phyloP scores from a whole-genome alignment of 2,329 filamentous ascomycete species.

The Pseudonectria foliicola region DNA sequence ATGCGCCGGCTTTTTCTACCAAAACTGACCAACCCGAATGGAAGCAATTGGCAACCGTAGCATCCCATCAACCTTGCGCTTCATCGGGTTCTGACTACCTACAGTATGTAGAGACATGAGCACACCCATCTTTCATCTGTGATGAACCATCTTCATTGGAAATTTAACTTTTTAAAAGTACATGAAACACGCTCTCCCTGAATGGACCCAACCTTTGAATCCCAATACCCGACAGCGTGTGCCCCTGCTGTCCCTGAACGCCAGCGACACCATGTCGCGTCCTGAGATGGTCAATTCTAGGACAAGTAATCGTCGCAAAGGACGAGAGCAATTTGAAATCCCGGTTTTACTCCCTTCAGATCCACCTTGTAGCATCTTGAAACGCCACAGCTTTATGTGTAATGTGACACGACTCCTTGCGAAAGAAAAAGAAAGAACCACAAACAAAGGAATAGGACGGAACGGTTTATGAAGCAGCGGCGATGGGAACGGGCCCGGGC shows the following conservation, averaged over 20 bases:
- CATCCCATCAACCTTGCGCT: too few species aligned
- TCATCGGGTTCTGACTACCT: too few species aligned
- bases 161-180: too few species aligned
- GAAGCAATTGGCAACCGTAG: too few species aligned
- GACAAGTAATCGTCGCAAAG: too few species aligned
- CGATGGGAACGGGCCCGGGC: slow-evolving; percentile 41
- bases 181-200: slow-evolving; percentile 1
- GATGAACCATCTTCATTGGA: too few species aligned
- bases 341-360: slow-evolving; percentile 4
- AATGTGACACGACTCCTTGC: slow-evolving; percentile 10
- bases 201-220: slow-evolving; percentile 1
- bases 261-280: slow-evolving; percentile 23
- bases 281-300: too few species aligned
- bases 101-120: too few species aligned
- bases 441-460: not conserved
- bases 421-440: slow-evolving; percentile 4
- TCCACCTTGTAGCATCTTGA: slow-evolving; percentile 11
- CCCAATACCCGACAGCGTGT: slow-evolving; percentile 5
- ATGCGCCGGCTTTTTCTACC: too few species aligned
- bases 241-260: slow-evolving; percentile 16
- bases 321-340: too few species aligned
- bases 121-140: too few species aligned
- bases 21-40: not conserved
- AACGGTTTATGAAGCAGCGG: slow-evolving; percentile 34
- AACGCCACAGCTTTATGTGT: slow-evolving; percentile 9